Evolutionary conservation across 2,329 filamentous ascomycete genomes (phyloP).

Genomic region (Xylariaceae sp.): DNA sequence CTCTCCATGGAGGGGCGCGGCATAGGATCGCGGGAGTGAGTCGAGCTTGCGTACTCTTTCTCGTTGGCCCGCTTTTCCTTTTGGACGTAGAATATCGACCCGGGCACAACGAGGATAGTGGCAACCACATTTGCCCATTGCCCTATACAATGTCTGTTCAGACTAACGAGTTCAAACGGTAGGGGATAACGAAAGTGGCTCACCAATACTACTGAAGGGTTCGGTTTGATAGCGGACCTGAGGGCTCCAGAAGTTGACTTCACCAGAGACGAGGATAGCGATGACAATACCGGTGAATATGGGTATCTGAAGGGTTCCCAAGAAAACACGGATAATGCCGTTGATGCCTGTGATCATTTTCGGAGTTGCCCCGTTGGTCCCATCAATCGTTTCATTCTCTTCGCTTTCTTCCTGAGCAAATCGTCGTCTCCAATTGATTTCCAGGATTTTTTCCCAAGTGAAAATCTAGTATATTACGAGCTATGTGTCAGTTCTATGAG

Average conservation of each 20-base stretch:
- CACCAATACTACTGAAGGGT: slow-evolving; percentile 56
- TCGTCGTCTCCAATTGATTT: slow-evolving; percentile 53
- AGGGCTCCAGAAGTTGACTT: slow-evolving; percentile 57
- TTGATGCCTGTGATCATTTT: slow-evolving; percentile 51
- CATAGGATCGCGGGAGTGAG: slow-evolving; percentile 20
- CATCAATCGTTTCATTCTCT: slow-evolving; percentile 41
- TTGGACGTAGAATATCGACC: slow-evolving; percentile 51
- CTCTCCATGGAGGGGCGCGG: slow-evolving; percentile 13
- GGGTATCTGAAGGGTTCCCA: slow-evolving; percentile 52
- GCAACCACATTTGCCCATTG: slow-evolving; percentile 58
- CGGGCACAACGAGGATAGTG: slow-evolving; percentile 51
- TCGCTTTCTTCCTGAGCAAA: slow-evolving; percentile 34
- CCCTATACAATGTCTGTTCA: slow-evolving; percentile 32
- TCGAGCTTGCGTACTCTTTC: slow-evolving; percentile 15
- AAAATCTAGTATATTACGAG: slow-evolving; percentile 30
- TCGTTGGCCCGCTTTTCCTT: slow-evolving; percentile 34
- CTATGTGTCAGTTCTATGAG: background rate
- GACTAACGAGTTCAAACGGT: background rate
- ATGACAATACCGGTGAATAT: slow-evolving; percentile 55
- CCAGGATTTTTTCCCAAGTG: slow-evolving; percentile 60
- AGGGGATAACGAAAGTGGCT: slow-evolving; percentile 16
- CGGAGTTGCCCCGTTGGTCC: slow-evolving; percentile 51
- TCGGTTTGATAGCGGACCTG: slow-evolving; percentile 57
- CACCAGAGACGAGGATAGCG: slow-evolving; percentile 55
- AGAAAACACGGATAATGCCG: slow-evolving; percentile 46